Base-by-base conservation (phyloP, 139 green algal genomes). In the Klebsormidium nitens region DNA sequence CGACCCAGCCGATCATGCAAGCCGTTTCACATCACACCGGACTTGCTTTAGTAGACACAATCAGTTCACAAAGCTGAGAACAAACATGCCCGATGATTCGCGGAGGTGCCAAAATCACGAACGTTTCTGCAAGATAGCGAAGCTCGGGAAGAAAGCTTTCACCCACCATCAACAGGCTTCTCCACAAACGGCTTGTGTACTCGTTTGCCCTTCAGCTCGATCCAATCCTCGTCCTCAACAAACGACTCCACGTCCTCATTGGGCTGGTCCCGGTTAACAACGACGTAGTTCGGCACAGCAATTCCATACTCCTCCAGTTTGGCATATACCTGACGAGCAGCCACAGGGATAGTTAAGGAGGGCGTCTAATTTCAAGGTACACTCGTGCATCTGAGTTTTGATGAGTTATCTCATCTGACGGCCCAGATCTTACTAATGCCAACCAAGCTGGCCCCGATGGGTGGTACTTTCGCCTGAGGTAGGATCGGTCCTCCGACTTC, bases 121-220 rank as follows among this genome's bases (percentile, higher is more conserved):
- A n/a, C n/a, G n/a, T n/a, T n/a, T n/a, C n/a, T n/a, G n/a, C n/a
- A n/a, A n/a, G n/a, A n/a, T n/a, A n/a, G n/a, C n/a, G n/a, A 26
- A 62, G 52, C 14, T 14, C 11, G 23, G 52, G n/a, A 37, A 19
- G n/a, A 26, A 37, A 19, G 23, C 14, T 6, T 52, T 17, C 17
- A 46, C 11, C 4, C 39, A 80, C 72, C 72, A 48, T 87, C 81
- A 8, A 83, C 84, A 1, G 95, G 95, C 82, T 99, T 99, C 84
- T 99, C 95, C 36, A 99, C 95, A 84, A 99, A 98, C 0, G 95
- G 95, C 84, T 99, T 99, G 59, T 86, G 72, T 35, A 99, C 95
- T 56, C 83, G 69, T 61, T 81, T 59, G 11, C 90, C 90, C 26
- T 84, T 55, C 0, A 90, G 29, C 55, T 88, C 87, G 19, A 97